Evolutionary conservation across 139 green algal species (phyloP), one percentile per base, ranked within the genome.

Genomic region (Pedinophyceae sp.): DNA sequence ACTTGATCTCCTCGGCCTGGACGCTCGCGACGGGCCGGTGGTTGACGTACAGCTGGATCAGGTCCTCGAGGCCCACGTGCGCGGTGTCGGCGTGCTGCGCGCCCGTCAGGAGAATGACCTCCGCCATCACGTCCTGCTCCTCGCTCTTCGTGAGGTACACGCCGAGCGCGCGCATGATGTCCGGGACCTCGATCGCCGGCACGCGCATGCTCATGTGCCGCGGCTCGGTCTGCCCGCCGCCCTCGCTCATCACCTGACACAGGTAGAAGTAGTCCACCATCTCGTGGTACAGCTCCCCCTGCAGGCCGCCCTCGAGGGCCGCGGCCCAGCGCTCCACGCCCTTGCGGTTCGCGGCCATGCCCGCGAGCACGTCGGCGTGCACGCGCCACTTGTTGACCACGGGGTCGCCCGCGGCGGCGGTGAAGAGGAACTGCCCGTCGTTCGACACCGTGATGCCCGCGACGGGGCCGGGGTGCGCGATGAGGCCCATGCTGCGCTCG

Each of bases 251-350:
- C 4, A 79, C 30, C 59, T 83, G 68, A 4, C 62, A 62, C 49
- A 79, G 80, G 52, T 63, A 67, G 55, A 84, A 88, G 62, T 79
- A 83, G 58, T 84, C 72, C 22, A 51, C 43, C 43, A 81, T 58
- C 46, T 89, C 75, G n/a, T 69, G 50, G 39, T 78, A 63, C 27
- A 80, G 60, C 27, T 57, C 61, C 6, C 56, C 43, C 26, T 69
- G 52, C 23, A 43, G 22, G 3, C 61, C 70, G 16, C 50, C 69
- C 57, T 86, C 57, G 34, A 82, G 45, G 4, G 62, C n/a, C 45
- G 46, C 24, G 16, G 47, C 47, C 69, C 69, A 80, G 30, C 66
- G 61, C 22, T 45, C 49, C 23, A 49, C 49, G 53, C 25, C 16
- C 28, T 52, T 41, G 6, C 25, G 39, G 3, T 24, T 34, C 48